Conservation (phyloP, 192 early-diverging fungal genomes). For the Linnemannia exigua region DNA sequence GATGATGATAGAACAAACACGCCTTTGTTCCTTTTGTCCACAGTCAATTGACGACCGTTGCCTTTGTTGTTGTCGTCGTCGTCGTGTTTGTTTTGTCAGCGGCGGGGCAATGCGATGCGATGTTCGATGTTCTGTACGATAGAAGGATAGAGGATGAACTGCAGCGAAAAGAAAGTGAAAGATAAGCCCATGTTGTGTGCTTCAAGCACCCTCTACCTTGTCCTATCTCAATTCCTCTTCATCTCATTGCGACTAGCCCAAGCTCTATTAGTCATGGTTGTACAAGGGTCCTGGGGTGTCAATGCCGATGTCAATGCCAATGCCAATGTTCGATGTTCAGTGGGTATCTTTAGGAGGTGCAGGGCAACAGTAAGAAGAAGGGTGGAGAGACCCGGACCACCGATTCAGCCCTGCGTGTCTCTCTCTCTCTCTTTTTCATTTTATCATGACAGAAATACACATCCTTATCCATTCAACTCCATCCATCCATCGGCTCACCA, state of each 20-base stretch:
- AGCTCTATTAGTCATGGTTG: not conserved
- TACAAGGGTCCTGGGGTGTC: not conserved
- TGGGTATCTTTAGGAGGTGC: too few species aligned
- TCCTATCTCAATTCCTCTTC: not conserved
- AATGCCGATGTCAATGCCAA: too few species aligned
- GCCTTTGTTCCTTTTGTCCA: not conserved
- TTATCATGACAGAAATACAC: not conserved
- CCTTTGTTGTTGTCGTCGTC: not conserved
- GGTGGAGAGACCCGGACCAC: too few species aligned
- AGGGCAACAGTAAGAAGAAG: too few species aligned
- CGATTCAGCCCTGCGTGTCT: not conserved
- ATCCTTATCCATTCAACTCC: not conserved
- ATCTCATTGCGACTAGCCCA: not conserved
- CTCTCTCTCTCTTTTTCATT: not conserved
- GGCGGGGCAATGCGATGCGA: not conserved
- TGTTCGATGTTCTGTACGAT: not conserved
- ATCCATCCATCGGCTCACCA: not conserved
- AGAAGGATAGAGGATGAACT: too few species aligned
- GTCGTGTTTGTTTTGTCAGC: not conserved
- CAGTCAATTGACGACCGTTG: not conserved
- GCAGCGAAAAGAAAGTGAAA: too few species aligned
- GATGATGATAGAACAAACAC: not conserved
- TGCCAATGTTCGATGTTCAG: too few species aligned
- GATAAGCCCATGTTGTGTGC: conserved; percentile 1
- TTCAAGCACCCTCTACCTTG: not conserved